Conservation (phyloP, 2,329 filamentous ascomycete species). For the Eutypa lata region DNA sequence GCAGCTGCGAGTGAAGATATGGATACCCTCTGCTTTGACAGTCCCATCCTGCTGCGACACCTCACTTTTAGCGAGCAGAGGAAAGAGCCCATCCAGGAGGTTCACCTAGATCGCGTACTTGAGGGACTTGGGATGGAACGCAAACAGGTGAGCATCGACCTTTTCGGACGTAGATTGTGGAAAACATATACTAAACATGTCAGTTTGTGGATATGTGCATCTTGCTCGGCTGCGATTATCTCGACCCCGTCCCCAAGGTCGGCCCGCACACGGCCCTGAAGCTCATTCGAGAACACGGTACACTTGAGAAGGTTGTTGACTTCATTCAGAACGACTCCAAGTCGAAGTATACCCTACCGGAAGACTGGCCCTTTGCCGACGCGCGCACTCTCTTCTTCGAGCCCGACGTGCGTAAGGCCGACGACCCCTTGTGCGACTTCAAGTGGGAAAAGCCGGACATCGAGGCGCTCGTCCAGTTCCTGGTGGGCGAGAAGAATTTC, state of each 20-base stretch:
- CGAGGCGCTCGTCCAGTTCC: conserved; percentile 82
- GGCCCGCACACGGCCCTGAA: conserved; percentile 90
- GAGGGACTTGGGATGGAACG: conserved; percentile 86
- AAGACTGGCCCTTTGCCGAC: conserved; percentile 95
- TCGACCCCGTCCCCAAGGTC: conserved; percentile 93
- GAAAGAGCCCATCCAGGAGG: conserved; percentile 97
- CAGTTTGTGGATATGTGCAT: conserved; percentile 98
- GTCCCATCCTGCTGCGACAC: conserved; percentile 86
- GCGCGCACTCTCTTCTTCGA: conserved; percentile 89
- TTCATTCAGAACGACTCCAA: conserved; percentile 72
- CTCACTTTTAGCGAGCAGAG: conserved; percentile 96
- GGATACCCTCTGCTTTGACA: conserved; percentile 95
- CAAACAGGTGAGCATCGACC: conserved; percentile 57
- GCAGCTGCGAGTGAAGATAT: conserved; percentile 97
- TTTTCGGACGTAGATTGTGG: not conserved
- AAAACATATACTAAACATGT: conserved; percentile 5
- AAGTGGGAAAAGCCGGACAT: conserved; percentile 96
- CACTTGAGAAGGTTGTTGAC: conserved; percentile 83
- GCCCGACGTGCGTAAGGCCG: conserved; percentile 81
- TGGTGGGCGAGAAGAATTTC: conserved; percentile 94
- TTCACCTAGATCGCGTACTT: conserved; percentile 81
- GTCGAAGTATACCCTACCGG: conserved; percentile 79
- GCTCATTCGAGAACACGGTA: conserved; percentile 87
- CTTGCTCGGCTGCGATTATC: conserved; percentile 93
- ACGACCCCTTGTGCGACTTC: conserved; percentile 88